Percentiles rank a stretch among this genome's conserved stretches.
Evolutionary conservation across 768 basidiomycete genomes (phyloP).

Genomic region (Boletus edulis): DNA sequence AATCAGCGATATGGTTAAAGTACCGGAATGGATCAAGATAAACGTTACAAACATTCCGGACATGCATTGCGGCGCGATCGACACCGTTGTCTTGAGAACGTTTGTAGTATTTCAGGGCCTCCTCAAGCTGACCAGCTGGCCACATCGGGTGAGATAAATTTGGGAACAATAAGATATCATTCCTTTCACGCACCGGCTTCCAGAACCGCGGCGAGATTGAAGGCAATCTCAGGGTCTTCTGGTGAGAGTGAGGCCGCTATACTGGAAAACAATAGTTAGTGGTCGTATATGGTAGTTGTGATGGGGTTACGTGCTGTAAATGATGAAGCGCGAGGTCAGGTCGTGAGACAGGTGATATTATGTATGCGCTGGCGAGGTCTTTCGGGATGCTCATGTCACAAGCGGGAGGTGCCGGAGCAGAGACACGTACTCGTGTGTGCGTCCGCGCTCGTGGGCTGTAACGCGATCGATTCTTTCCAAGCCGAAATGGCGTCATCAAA

Average conservation of each 20-base stretch:
- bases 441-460: conserved; percentile 83
- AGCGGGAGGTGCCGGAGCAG: conserved; percentile 17
- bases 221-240: conserved; percentile 88
- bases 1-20: conserved; percentile 12
- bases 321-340: conserved; percentile 88
- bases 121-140: conserved; percentile 74
- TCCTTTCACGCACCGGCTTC: conserved; percentile 69
- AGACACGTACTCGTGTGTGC: conserved; percentile 75
- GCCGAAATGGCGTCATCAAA: conserved; percentile 81
- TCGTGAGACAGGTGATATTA: conserved; percentile 73
- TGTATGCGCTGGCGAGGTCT: conserved; percentile 90
- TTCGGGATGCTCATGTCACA: conserved; percentile 23
- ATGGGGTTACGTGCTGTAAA: conserved; percentile 54
- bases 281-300: conserved; percentile 28
- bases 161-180: conserved; percentile 34
- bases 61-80: conserved; percentile 78
- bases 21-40: conserved; percentile 16
- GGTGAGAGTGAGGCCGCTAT: conserved; percentile 81
- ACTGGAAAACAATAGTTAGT: conserved; percentile 45
- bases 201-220: conserved; percentile 87
- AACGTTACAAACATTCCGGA: conserved; percentile 64
- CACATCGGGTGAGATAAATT: conserved; percentile 29
- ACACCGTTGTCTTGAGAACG: conserved; percentile 75
- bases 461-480: conserved; percentile 81
- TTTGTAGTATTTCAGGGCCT: conserved; percentile 80